A percentile compares a stretch with the other conserved stretches of the same genome.
Evolutionary conservation across 495 filamentous ascomycete genomes (phyloP).

Genomic region (Neurospora sp.): DNA sequence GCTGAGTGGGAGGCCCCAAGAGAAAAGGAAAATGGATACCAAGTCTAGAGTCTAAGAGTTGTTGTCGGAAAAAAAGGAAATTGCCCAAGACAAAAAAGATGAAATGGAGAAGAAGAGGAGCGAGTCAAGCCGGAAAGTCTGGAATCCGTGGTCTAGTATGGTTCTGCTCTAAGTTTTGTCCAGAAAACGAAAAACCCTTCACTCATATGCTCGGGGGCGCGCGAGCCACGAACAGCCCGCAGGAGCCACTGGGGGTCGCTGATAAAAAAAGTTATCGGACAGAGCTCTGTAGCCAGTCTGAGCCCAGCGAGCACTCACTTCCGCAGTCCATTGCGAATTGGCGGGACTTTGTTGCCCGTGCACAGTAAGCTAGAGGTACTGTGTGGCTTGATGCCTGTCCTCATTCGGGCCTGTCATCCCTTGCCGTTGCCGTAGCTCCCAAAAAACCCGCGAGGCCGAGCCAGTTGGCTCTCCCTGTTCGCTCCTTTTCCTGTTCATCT

Average conservation of each 20-base stretch:
- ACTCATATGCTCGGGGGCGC: background rate
- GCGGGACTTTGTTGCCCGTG: background rate
- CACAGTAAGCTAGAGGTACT: background rate
- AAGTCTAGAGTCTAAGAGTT: background rate
- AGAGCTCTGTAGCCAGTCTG: background rate
- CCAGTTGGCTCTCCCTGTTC: background rate
- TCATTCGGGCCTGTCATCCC: background rate
- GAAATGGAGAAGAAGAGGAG: conserved; percentile 1
- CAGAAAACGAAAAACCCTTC: background rate
- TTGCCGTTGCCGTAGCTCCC: background rate
- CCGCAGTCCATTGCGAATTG: background rate
- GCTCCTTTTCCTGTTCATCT: background rate
- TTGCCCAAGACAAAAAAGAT: background rate
- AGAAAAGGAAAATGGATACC: background rate
- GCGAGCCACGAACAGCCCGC: background rate
- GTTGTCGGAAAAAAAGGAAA: background rate
- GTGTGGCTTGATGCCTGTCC: background rate
- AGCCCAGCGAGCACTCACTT: background rate
- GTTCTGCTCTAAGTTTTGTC: background rate
- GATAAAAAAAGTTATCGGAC: background rate
- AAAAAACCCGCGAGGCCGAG: background rate
- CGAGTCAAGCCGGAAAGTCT: conserved; percentile 1
- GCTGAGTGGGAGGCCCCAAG: background rate
- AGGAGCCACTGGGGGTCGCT: background rate
- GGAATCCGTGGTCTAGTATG: background rate